A percentile compares a stretch with the other conserved stretches of the same genome.
phyloP scores from a whole-genome alignment of 495 filamentous ascomycete genomes.

The Aspergillus leporis region DNA sequence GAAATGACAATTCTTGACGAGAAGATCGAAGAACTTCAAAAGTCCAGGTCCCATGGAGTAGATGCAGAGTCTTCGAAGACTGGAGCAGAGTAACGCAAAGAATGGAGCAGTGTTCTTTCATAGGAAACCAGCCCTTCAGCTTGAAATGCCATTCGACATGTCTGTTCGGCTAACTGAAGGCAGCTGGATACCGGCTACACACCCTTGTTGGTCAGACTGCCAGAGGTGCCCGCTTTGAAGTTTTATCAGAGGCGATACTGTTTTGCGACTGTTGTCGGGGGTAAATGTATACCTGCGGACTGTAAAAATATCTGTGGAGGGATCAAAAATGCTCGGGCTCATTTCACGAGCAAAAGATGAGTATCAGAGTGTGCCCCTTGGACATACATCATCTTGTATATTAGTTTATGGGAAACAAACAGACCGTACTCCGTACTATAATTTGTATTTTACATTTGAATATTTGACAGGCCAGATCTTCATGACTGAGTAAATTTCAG shows the following conservation, averaged over 20 bases:
- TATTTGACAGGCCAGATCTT: neutral
- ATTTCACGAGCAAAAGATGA: neutral
- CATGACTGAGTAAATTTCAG: neutral
- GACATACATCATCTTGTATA: neutral
- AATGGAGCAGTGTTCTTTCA: neutral
- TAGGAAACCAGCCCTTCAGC: neutral
- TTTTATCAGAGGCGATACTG: neutral
- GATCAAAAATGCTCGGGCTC: neutral
- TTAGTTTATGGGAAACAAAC: neutral
- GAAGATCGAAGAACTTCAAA: constrained; percentile 59
- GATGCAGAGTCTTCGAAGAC: constrained; percentile 21
- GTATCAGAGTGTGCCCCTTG: neutral
- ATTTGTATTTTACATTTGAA: neutral
- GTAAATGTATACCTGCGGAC: neutral
- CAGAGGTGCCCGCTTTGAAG: no score
- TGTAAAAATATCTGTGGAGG: neutral
- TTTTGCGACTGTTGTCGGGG: neutral
- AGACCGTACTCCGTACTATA: neutral
- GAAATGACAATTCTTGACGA: constrained; percentile 89
- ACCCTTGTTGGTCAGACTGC: neutral
- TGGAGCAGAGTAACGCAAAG: constrained; percentile 5
- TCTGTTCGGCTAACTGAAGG: neutral
- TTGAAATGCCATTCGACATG: neutral
- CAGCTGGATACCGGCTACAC: neutral
- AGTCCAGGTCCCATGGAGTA: constrained; percentile 45